These are phyloP conservation scores for Boletus patriciae DNA, from an alignment of 768 basidiomycete genomes.

Conservation along the genomic window DNA sequence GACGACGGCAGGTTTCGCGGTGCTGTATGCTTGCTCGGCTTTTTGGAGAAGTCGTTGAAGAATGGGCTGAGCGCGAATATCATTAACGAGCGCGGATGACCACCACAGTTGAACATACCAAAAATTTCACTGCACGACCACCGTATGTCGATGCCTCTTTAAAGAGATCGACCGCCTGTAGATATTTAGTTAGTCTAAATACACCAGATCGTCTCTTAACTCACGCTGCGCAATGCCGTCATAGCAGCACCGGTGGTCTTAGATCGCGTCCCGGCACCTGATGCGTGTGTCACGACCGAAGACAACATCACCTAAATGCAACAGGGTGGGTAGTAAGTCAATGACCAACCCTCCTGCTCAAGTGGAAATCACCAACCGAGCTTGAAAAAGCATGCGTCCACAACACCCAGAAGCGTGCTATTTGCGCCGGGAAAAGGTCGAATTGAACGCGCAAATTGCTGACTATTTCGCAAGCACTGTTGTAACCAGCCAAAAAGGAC, in stretches of 20 bases:
- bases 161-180: slow-evolving; percentile 60
- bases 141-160: slow-evolving; percentile 59
- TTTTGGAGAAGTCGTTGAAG: slow-evolving; percentile 60
- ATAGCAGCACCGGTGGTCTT: slow-evolving; percentile 73
- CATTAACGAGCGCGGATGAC: slow-evolving; percentile 2
- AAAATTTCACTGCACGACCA: slow-evolving; percentile 68
- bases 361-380: slow-evolving; percentile 41
- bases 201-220: background rate
- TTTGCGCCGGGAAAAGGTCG: slow-evolving; percentile 52
- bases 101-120: slow-evolving; percentile 42
- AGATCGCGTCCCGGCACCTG: slow-evolving; percentile 44
- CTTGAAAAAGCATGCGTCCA: slow-evolving; percentile 75
- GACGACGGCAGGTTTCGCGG: slow-evolving; percentile 44
- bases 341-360: background rate
- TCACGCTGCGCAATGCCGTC: slow-evolving; percentile 50
- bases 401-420: slow-evolving; percentile 67
- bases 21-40: slow-evolving; percentile 53
- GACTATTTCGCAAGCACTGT: slow-evolving; percentile 62
- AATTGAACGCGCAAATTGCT: slow-evolving; percentile 49
- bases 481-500: slow-evolving; percentile 67
- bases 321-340: slow-evolving; percentile 2
- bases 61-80: slow-evolving; percentile 51
- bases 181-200: background rate
- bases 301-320: slow-evolving; percentile 65
- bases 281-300: slow-evolving; percentile 71